phyloP scores from a whole-genome alignment of 2,329 filamentous ascomycete species.

The Chaetomium strumarium region DNA sequence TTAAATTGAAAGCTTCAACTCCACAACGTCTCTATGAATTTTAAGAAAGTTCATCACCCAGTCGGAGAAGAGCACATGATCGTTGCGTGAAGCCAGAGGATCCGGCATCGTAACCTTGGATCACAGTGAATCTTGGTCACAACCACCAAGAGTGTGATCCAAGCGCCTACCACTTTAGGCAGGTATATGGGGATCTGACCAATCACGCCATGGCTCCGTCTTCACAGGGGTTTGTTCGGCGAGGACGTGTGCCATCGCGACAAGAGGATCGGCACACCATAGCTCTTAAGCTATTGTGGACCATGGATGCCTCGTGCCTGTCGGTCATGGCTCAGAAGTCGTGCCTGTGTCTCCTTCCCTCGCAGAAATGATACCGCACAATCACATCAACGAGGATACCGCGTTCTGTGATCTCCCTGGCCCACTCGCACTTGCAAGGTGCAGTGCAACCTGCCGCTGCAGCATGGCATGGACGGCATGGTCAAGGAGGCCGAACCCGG shows the following conservation, averaged over 20 bases:
- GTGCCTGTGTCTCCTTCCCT: slow-evolving; percentile 4
- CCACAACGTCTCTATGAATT: too few relatives aligned
- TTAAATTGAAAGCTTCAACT: too few relatives aligned
- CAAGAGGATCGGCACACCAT: slow-evolving; percentile 2
- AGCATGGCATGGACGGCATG: not conserved
- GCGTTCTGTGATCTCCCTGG: not conserved
- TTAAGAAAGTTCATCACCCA: too few relatives aligned
- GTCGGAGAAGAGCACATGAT: too few relatives aligned
- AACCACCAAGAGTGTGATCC: not conserved
- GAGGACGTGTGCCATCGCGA: not conserved
- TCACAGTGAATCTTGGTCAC: not conserved
- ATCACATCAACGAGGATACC: not conserved
- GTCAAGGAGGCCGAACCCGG: too few relatives aligned
- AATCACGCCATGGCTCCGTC: slow-evolving; percentile 16
- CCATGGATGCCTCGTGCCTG: slow-evolving; percentile 5
- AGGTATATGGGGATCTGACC: slow-evolving; percentile 22
- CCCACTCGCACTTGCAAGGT: too few relatives aligned
- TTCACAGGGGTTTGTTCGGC: not conserved
- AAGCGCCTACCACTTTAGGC: slow-evolving; percentile 22
- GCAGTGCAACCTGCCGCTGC: not conserved
- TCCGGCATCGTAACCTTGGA: too few relatives aligned
- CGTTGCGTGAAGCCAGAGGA: too few relatives aligned
- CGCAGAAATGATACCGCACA: not conserved
- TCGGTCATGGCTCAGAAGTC: not conserved
- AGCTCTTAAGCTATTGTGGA: not conserved